A percentile compares a stretch with the other conserved stretches of the same genome.
Evolutionary conservation across 345 rosid species (phyloP).

Genomic region (Turnera subulata): DNA sequence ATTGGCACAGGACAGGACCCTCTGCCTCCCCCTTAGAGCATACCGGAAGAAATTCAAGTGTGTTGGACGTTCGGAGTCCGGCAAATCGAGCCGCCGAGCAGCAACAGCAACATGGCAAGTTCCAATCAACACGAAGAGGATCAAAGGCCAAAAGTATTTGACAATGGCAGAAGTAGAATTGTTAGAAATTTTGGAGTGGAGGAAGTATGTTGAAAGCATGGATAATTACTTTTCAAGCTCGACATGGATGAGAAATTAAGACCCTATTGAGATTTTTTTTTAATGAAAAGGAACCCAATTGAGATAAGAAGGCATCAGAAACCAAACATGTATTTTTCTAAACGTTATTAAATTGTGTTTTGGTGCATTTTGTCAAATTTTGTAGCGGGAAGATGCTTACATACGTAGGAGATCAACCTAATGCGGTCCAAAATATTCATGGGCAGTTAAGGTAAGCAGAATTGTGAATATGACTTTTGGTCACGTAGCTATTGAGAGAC

Average conservation of each 20-base stretch:
- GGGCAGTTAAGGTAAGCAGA: conserved; percentile 12
- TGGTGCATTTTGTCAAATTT: conserved; percentile 14
- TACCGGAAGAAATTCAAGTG: conserved; percentile 22
- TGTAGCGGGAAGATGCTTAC: conserved; percentile 1
- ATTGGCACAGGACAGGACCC: conserved; percentile 23
- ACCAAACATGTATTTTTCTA: not conserved
- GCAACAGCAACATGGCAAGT: conserved; percentile 9
- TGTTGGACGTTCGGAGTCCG: conserved; percentile 9
- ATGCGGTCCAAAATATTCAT: conserved; percentile 9
- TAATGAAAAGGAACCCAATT: not conserved
- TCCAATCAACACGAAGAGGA: conserved; percentile 10
- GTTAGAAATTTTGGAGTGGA: too few species aligned
- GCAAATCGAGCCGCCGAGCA: not conserved
- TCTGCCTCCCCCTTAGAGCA: conserved; percentile 17
- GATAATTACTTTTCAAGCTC: conserved; percentile 3
- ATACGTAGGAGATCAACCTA: conserved; percentile 22
- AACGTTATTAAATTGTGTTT: not conserved
- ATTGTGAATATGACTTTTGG: conserved; percentile 11
- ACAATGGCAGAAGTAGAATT: not conserved
- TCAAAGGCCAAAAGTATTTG: not conserved
- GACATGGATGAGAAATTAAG: not conserved
- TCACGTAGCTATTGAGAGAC: not conserved
- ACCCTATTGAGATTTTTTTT: too few species aligned
- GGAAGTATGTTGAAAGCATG: conserved; percentile 18
- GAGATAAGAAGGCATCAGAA: not conserved